phyloP scores from a whole-genome alignment of 169 alveolate species.

The Plasmodium coatneyi region DNA sequence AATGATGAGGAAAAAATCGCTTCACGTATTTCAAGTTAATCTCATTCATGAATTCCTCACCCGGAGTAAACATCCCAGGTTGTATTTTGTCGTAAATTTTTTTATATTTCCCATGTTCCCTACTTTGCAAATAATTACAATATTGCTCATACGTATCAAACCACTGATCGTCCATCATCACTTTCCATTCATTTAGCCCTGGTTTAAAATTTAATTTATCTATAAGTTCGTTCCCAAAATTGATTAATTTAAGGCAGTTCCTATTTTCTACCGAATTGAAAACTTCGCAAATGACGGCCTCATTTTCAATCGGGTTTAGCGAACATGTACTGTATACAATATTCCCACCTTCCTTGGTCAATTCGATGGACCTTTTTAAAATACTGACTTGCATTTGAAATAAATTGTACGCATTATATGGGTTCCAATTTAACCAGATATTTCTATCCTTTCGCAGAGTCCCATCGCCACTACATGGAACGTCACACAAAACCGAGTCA shows the following conservation, averaged over 20 bases:
- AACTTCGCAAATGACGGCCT: slow-evolving; percentile 88
- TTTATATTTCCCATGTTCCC: slow-evolving; percentile 18
- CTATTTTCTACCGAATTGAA: slow-evolving; percentile 85
- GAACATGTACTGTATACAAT: slow-evolving; percentile 97
- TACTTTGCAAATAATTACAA: slow-evolving; percentile 43
- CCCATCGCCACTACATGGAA: slow-evolving; percentile 98
- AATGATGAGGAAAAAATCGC: slow-evolving; percentile 95
- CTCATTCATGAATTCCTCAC: slow-evolving; percentile 67
- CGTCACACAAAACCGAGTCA: slow-evolving; percentile 94
- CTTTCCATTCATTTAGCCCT: slow-evolving; percentile 85
- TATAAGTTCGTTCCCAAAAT: slow-evolving; percentile 84
- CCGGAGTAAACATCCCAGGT: slow-evolving; percentile 79
- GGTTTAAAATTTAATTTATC: slow-evolving; percentile 78
- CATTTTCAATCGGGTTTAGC: slow-evolving; percentile 97
- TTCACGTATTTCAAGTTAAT: slow-evolving; percentile 84
- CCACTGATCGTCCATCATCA: slow-evolving; percentile 77
- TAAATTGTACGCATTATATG: slow-evolving; percentile 92
- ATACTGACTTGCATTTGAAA: slow-evolving; percentile 93
- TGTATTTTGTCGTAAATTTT: slow-evolving; percentile 74
- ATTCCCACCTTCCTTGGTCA: slow-evolving; percentile 80
- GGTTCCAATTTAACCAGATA: slow-evolving; percentile 95
- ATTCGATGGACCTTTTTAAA: slow-evolving; percentile 90
- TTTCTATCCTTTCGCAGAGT: slow-evolving; percentile 95
- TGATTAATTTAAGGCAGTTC: slow-evolving; percentile 84
- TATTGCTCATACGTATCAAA: slow-evolving; percentile 66